Evolutionary conservation across 2,329 filamentous ascomycete species (phyloP), one percentile per base, ranked within the genome.

Genomic region (Aspergillus versicolor): DNA sequence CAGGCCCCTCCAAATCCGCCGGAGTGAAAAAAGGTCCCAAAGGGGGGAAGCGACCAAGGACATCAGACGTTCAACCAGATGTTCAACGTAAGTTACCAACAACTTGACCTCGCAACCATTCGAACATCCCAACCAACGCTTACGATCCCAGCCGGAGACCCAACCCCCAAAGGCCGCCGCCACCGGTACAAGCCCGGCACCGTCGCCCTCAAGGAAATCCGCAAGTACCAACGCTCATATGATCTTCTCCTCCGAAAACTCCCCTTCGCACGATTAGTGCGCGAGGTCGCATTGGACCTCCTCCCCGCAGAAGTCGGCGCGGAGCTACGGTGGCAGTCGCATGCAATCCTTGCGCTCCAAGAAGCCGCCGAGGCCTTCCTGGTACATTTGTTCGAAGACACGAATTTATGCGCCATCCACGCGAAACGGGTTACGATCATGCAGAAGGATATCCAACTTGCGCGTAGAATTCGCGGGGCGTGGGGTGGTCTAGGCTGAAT

Each of bases 361-460:
- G 93, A 97, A 81, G 91, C 93, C 13, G 86, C 92, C n/a, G 93
- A 97, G 79, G 93, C 93, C 5, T 97, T 96, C 76, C 83, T 97
- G 65, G 90, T 97, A 58, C 92, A 96, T 71, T 81, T 97, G n/a
- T 97, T 97, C 71, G 92, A 97, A 74, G 91, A 96, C 76, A 91
- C 91, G 63, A 97, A 97, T 78, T 84, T 97, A 42, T 97, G 93
- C 78, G 94, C 93, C 61, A 92, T 97, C 67, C 93, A 97, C 77
- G 94, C 93, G 61, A 97, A 96, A 80, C 84, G 93, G 73, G 92
- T 97, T 52, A 97, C 93, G 40, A 96, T 97, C 67, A 93, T 96
- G 90, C 92, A 94, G 76, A 96, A 96, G 79, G 94, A 97, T 76
- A 96, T 99, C 67, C 93, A 97, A 78, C 84, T 97, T 59, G 93